Evolutionary conservation across 202 grass and related monocot genomes (phyloP).

Genomic region (Setaria italica): DNA sequence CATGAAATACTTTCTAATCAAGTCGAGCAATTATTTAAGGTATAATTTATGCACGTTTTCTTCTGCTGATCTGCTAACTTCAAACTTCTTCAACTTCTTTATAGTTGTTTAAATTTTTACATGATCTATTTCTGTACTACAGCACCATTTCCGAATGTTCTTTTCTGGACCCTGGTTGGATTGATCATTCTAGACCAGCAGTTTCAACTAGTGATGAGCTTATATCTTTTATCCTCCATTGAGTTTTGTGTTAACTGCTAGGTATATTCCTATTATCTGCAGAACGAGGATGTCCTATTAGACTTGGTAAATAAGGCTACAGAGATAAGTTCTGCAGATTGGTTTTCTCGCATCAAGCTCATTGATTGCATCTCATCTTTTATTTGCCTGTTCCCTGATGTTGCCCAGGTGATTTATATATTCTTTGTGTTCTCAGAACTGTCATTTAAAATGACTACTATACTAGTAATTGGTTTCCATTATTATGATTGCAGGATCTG

Average conservation of each 20-base stretch:
- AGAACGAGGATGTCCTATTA: conserved; percentile 68
- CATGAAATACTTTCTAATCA: conserved; percentile 19
- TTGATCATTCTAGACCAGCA: conserved; percentile 21
- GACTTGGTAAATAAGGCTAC: conserved; percentile 66
- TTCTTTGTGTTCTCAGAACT: conserved; percentile 35
- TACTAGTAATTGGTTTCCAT: conserved; percentile 9
- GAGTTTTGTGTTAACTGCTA: conserved; percentile 33
- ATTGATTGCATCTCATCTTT: conserved; percentile 81
- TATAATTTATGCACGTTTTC: neutral
- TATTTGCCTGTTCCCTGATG: conserved; percentile 78
- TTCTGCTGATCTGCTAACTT: conserved; percentile 14
- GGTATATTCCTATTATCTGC: conserved; percentile 39
- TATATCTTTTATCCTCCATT: conserved; percentile 27
- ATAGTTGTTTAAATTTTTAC: neutral
- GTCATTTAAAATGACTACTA: conserved; percentile 35
- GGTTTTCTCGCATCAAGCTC: conserved; percentile 74
- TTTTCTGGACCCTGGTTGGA: conserved; percentile 22
- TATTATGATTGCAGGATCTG: conserved; percentile 68
- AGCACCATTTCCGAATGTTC: neutral
- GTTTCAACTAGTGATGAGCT: neutral
- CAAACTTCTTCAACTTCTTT: conserved; percentile 2
- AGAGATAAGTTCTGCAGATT: conserved; percentile 65
- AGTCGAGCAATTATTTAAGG: conserved; percentile 19
- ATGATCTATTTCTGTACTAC: neutral
- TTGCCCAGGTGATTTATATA: conserved; percentile 68